These are phyloP conservation scores for Trametes polyzona DNA, from an alignment of 1,284 basidiomycete species.

Conservation along the genomic window DNA sequence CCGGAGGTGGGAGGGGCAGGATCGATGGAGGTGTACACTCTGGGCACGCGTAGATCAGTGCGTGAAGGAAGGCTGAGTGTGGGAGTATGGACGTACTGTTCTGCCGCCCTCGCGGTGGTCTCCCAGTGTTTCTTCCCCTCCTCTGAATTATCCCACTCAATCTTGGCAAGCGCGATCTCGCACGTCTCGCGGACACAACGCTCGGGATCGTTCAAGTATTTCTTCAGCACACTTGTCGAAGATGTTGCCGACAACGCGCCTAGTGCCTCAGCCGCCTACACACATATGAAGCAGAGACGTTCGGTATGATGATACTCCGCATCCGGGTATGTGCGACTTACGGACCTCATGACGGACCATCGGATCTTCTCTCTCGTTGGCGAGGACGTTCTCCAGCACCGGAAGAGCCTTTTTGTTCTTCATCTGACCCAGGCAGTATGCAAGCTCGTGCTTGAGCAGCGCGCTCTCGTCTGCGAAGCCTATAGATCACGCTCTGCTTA, in stretches of 20 bases:
- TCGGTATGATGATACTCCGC: neutral
- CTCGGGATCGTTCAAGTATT: constrained; percentile 77
- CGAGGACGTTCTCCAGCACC: constrained; percentile 78
- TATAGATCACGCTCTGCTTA: constrained; percentile 35
- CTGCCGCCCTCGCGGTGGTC: constrained; percentile 37
- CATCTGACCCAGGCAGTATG: constrained; percentile 97
- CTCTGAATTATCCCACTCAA: constrained; percentile 88
- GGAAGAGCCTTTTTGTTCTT: constrained; percentile 77
- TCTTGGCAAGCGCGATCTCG: constrained; percentile 95
- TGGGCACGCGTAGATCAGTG: constrained; percentile 28
- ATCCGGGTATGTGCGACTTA: constrained; percentile 9
- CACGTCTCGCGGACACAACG: constrained; percentile 94
- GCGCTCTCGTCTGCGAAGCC: constrained; percentile 90
- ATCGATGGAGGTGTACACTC: constrained; percentile 89
- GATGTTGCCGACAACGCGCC: constrained; percentile 84
- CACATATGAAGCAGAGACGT: neutral
- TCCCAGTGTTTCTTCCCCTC: constrained; percentile 59
- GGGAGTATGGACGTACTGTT: constrained; percentile 34
- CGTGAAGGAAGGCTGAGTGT: neutral
- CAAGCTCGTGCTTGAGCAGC: constrained; percentile 95
- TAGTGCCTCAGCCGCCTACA: constrained; percentile 94
- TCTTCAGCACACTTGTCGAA: constrained; percentile 74
- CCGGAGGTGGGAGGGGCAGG: constrained; percentile 85
- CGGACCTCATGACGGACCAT: constrained; percentile 98
- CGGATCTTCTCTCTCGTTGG: constrained; percentile 77